Percentiles rank a stretch among this genome's conserved stretches.
These are phyloP conservation scores for Talaromyces atroroseus DNA, from an alignment of 2,329 filamentous ascomycete genomes.

Conservation along the genomic window DNA sequence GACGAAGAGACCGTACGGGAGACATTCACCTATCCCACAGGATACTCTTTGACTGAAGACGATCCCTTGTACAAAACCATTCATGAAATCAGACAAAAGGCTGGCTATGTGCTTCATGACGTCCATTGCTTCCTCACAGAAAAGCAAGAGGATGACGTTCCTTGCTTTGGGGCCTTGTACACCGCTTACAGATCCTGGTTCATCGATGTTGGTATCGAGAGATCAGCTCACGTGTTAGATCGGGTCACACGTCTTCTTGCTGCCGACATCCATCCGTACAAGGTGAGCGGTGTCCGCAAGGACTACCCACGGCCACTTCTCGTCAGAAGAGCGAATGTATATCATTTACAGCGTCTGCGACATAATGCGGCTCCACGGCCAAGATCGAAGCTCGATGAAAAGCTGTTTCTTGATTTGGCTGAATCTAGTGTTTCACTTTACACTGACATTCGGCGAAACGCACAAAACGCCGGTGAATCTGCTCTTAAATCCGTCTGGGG, in stretches of 20 bases:
- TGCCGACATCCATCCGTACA: conserved; percentile 85
- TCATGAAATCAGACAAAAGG: conserved; percentile 71
- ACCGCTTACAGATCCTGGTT: conserved; percentile 94
- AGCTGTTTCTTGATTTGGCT: conserved; percentile 76
- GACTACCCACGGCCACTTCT: conserved; percentile 89
- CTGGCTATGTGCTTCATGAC: conserved; percentile 73
- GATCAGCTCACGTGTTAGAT: conserved; percentile 89
- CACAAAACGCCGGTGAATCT: conserved; percentile 86
- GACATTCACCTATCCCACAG: conserved; percentile 81
- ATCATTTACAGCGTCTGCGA: conserved; percentile 87
- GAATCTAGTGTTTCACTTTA: conserved; percentile 87
- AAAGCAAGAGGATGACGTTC: conserved; percentile 90
- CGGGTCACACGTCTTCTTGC: conserved; percentile 77
- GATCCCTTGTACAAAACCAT: conserved; percentile 67
- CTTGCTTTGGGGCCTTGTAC: conserved; percentile 89
- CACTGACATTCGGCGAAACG: conserved; percentile 90
- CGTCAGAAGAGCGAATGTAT: conserved; percentile 86
- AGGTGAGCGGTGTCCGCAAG: conserved; percentile 87
- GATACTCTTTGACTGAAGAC: conserved; percentile 67
- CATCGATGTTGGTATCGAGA: conserved; percentile 92
- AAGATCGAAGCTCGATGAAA: conserved; percentile 85
- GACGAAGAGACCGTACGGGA: conserved; percentile 63
- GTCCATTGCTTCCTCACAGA: conserved; percentile 78
- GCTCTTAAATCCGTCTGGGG: conserved; percentile 88
- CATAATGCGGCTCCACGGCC: conserved; percentile 86